Evolutionary conservation across 768 basidiomycete species (phyloP).

Genomic region (Trametes punicea): DNA sequence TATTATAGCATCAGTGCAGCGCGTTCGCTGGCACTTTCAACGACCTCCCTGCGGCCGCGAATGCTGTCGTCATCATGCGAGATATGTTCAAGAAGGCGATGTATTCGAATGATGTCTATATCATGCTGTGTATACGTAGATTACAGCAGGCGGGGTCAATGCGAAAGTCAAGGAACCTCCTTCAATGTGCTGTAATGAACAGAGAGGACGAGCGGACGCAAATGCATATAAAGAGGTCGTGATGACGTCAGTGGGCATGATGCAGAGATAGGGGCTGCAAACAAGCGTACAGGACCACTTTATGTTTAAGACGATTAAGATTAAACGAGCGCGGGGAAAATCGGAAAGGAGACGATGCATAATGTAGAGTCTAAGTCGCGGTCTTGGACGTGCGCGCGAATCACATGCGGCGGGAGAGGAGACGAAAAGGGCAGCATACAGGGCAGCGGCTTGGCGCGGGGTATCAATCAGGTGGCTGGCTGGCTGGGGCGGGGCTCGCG

Average conservation of each 20-base stretch:
- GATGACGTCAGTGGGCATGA: not conserved
- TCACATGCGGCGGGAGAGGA: not conserved
- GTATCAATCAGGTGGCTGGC: not conserved
- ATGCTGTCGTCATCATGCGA: too few species aligned
- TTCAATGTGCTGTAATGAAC: not conserved
- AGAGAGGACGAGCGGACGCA: not conserved
- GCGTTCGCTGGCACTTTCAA: not conserved
- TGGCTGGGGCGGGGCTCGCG: not conserved
- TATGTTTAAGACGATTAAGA: constrained; percentile 12
- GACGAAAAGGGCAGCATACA: not conserved
- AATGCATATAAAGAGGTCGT: not conserved
- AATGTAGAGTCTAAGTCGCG: not conserved
- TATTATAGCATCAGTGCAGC: not conserved
- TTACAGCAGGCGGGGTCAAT: constrained; percentile 7
- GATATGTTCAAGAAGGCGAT: not conserved
- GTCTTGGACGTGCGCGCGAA: not conserved
- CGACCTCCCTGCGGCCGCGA: not conserved
- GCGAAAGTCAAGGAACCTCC: not conserved
- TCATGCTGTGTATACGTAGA: not conserved
- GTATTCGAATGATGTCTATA: not conserved
- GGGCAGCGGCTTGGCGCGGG: not conserved
- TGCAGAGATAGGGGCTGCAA: not conserved
- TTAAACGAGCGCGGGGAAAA: not conserved
- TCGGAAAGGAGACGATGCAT: not conserved
- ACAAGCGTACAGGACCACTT: too few species aligned